Evolutionary conservation across 345 rosid species (phyloP).

Genomic region (Diplotaxis tenuifolia): DNA sequence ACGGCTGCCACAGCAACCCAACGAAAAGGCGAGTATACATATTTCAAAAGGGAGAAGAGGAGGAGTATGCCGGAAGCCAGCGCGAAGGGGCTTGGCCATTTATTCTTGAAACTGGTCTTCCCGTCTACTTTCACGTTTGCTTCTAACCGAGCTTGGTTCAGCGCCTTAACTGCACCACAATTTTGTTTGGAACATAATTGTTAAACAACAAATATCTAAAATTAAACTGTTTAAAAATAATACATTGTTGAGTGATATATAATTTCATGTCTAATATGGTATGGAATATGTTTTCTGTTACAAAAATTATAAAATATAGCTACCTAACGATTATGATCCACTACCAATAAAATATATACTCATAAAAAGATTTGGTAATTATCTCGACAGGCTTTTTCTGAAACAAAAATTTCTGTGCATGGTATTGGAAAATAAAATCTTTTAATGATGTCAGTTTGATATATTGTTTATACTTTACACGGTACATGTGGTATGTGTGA

Average conservation of each 20-base stretch:
- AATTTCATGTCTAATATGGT: neutral
- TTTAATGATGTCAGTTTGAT: constrained; percentile 6
- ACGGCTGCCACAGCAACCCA: constrained; percentile 81
- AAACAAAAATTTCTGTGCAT: neutral
- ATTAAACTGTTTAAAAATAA: neutral
- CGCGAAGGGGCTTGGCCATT: constrained; percentile 90
- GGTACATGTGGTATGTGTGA: constrained; percentile 2
- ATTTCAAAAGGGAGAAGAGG: constrained; percentile 53
- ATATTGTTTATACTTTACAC: neutral
- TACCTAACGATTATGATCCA: constrained; percentile 26
- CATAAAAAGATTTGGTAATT: constrained; percentile 18
- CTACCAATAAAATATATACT: constrained; percentile 23
- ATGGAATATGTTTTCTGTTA: constrained; percentile 7
- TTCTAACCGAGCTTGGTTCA: constrained; percentile 82
- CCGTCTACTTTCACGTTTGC: constrained; percentile 69
- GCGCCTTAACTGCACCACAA: constrained; percentile 61
- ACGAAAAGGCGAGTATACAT: constrained; percentile 48
- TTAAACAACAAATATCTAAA: neutral
- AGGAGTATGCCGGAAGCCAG: constrained; percentile 60
- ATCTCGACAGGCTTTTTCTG: constrained; percentile 19
- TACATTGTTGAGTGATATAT: neutral
- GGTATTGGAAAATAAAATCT: neutral
- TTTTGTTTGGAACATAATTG: neutral
- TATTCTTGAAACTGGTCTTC: constrained; percentile 44
- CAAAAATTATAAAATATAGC: neutral